Percentiles rank a stretch among this genome's conserved stretches.
phyloP scores from a whole-genome alignment of 1,284 basidiomycete genomes.

The Boletellus sp. region DNA sequence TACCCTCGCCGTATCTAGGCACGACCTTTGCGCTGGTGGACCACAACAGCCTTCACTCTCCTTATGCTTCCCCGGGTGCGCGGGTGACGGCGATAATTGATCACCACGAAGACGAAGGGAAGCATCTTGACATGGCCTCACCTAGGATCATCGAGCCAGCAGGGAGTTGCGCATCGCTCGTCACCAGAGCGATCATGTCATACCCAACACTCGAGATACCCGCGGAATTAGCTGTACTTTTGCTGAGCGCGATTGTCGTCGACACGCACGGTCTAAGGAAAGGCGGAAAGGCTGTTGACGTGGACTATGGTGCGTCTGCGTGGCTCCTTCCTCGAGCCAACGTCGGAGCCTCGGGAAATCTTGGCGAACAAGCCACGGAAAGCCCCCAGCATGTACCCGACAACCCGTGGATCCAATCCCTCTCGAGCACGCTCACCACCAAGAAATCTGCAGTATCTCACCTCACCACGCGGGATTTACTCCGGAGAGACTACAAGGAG shows the following conservation, averaged over 20 bases:
- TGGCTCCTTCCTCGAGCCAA: slow-evolving; percentile 55
- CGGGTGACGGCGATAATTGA: slow-evolving; percentile 82
- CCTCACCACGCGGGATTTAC: slow-evolving; percentile 71
- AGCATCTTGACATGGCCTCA: slow-evolving; percentile 58
- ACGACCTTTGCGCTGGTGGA: slow-evolving; percentile 82
- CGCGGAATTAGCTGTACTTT: slow-evolving; percentile 68
- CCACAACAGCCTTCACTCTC: slow-evolving; percentile 73
- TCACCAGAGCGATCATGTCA: slow-evolving; percentile 52
- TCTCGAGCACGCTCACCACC: slow-evolving; percentile 48
- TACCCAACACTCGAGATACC: slow-evolving; percentile 39
- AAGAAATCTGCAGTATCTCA: slow-evolving; percentile 72
- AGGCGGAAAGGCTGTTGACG: slow-evolving; percentile 68
- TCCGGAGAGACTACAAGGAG: slow-evolving; percentile 92
- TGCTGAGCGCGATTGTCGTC: slow-evolving; percentile 77
- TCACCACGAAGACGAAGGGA: slow-evolving; percentile 87
- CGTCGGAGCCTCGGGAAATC: slow-evolving; percentile 26
- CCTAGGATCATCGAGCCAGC: slow-evolving; percentile 66
- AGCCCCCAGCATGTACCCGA: slow-evolving; percentile 23
- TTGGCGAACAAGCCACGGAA: slow-evolving; percentile 3
- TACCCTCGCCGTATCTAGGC: slow-evolving; percentile 42
- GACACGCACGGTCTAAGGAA: slow-evolving; percentile 79
- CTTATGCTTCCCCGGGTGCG: slow-evolving; percentile 45
- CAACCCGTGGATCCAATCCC: slow-evolving; percentile 41
- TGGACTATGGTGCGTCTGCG: slow-evolving; percentile 59
- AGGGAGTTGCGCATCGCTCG: slow-evolving; percentile 80